These are phyloP conservation scores for Silene latifolia DNA, from an alignment of 148 eudicot species.

Conservation along the genomic window DNA sequence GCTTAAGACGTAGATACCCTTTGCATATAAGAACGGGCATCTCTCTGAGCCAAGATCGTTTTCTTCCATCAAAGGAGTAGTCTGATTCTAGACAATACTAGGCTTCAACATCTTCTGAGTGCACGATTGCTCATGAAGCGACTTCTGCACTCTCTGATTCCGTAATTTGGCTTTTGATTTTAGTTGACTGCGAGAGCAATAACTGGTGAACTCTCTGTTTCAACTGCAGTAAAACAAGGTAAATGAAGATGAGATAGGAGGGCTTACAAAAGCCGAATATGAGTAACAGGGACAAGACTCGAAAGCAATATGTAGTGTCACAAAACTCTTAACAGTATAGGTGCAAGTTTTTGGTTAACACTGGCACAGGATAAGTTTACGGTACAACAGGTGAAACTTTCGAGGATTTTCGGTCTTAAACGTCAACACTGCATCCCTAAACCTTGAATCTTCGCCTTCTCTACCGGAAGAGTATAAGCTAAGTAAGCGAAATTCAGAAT, in stretches of 20 bases:
- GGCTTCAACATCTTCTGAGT: not conserved
- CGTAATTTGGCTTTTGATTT: slow-evolving; percentile 36
- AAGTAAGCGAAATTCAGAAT: not conserved
- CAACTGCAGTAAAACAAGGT: slow-evolving; percentile 43
- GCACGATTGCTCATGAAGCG: not conserved
- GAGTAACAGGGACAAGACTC: not conserved
- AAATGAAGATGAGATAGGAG: not conserved
- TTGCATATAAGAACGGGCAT: not conserved
- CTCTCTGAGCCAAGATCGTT: not conserved
- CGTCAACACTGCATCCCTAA: not conserved
- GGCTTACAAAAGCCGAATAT: not conserved
- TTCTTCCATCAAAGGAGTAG: not conserved
- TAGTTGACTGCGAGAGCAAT: slow-evolving; percentile 59
- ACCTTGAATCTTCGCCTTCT: not conserved
- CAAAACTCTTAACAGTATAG: not conserved
- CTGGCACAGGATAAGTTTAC: not conserved
- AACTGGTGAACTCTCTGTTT: slow-evolving; percentile 61
- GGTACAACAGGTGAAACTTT: not conserved
- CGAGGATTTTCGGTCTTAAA: not conserved
- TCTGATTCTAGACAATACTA: not conserved
- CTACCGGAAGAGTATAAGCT: not conserved
- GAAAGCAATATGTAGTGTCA: not conserved
- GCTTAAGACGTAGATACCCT: not conserved
- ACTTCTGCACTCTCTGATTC: slow-evolving; percentile 23
- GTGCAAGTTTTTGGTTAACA: not conserved